Evolutionary conservation across 805 yeast species (phyloP).

Genomic region (Ogataea trehalophila): DNA sequence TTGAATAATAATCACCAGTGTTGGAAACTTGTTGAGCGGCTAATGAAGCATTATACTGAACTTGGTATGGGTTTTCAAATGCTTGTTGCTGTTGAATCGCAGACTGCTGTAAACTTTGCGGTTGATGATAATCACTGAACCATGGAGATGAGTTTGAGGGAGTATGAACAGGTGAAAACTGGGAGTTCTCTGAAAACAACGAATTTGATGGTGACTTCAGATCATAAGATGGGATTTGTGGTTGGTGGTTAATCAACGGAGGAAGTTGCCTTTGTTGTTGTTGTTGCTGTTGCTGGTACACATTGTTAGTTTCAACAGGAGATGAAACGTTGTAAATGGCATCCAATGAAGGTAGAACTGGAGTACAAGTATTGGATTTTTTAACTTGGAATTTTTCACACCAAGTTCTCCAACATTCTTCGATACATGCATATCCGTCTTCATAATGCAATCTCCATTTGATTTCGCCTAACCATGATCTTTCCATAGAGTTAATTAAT

Average conservation of each 20-base stretch:
- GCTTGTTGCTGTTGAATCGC: slow-evolving; percentile 15
- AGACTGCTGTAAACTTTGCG: background rate
- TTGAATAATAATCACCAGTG: slow-evolving; percentile 11
- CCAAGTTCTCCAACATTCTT: slow-evolving; percentile 35
- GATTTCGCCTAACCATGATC: slow-evolving; percentile 37
- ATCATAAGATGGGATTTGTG: slow-evolving; percentile 9
- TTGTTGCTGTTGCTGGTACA: slow-evolving; percentile 2
- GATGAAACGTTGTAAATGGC: background rate
- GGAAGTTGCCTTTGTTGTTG: slow-evolving; percentile 5
- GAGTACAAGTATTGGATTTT: background rate
- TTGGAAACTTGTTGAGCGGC: slow-evolving; percentile 7
- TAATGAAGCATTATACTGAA: slow-evolving; percentile 15
- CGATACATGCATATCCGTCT: slow-evolving; percentile 28
- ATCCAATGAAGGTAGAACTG: slow-evolving; percentile 5
- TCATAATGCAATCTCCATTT: slow-evolving; percentile 30
- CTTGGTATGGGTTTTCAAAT: slow-evolving; percentile 24
- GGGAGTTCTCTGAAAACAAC: slow-evolving; percentile 17
- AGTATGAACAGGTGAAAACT: slow-evolving; percentile 20
- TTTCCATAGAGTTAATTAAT: slow-evolving; percentile 63
- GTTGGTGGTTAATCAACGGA: background rate
- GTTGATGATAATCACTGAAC: slow-evolving; percentile 15
- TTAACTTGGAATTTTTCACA: slow-evolving; percentile 25
- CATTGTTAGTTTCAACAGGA: slow-evolving; percentile 6
- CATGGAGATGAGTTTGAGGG: slow-evolving; percentile 24
- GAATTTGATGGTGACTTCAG: slow-evolving; percentile 19